Percentiles rank a stretch among this genome's conserved stretches.
phyloP scores from a whole-genome alignment of 2,329 filamentous ascomycete genomes.

The Colletotrichum navitas region DNA sequence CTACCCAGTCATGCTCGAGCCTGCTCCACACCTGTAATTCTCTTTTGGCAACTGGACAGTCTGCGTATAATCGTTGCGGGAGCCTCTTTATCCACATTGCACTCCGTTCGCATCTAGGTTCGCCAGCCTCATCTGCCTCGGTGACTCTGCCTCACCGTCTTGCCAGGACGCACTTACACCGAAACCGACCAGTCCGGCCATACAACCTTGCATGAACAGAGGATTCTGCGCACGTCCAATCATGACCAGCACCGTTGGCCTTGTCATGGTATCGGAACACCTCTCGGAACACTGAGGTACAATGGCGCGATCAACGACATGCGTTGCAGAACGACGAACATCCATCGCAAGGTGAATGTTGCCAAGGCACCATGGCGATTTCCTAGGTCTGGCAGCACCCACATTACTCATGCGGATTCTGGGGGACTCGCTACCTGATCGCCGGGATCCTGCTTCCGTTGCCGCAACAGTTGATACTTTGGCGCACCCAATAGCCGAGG shows the following conservation, averaged over 20 bases:
- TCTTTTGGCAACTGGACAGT: neutral
- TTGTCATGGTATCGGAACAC: neutral
- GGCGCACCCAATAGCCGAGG: neutral
- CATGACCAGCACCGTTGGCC: neutral
- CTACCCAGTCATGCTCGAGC: no score
- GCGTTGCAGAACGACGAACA: neutral
- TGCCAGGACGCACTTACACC: neutral
- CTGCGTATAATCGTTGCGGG: neutral
- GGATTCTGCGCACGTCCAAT: slow-evolving; percentile 2
- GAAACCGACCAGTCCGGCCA: neutral
- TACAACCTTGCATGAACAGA: slow-evolving; percentile 7
- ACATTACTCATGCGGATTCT: neutral
- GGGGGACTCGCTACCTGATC: neutral
- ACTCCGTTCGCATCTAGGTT: slow-evolving; percentile 9
- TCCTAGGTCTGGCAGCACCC: neutral
- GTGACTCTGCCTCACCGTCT: neutral
- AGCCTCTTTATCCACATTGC: neutral
- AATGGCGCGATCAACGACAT: neutral
- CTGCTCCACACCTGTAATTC: neutral
- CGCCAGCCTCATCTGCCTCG: neutral
- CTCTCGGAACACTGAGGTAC: neutral
- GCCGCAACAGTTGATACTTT: neutral
- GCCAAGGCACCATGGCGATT: neutral
- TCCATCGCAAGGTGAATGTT: neutral
- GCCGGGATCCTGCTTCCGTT: neutral